These are phyloP conservation scores for Petunia hybrid DNA, from an alignment of 305 asterid species.

Conservation along the genomic window DNA sequence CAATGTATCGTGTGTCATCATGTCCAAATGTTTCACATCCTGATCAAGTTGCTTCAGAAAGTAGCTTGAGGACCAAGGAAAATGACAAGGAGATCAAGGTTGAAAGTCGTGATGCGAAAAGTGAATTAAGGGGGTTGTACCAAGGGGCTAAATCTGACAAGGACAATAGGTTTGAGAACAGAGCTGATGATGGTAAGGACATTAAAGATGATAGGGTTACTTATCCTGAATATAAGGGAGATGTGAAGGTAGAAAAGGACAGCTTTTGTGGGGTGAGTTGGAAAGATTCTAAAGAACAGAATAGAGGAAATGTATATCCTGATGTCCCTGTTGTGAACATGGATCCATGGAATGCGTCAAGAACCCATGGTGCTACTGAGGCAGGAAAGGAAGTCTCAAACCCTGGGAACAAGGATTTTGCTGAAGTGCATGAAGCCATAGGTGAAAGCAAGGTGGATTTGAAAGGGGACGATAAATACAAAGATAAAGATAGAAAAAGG, in stretches of 20 bases:
- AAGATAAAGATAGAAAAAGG: slow-evolving; percentile 89
- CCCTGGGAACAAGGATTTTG: slow-evolving; percentile 58
- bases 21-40: slow-evolving; percentile 63
- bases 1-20: slow-evolving; percentile 63
- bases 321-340: slow-evolving; percentile 66
- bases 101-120: slow-evolving; percentile 67
- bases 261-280: slow-evolving; percentile 57
- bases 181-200: slow-evolving; percentile 55
- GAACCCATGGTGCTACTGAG: slow-evolving; percentile 62
- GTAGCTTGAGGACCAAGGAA: slow-evolving; percentile 74
- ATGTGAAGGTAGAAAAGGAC: slow-evolving; percentile 68
- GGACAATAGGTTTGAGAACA: slow-evolving; percentile 62
- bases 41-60: slow-evolving; percentile 65
- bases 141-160: slow-evolving; percentile 67
- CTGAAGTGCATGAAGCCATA: slow-evolving; percentile 79
- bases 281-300: slow-evolving; percentile 76
- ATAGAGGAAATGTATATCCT: slow-evolving; percentile 61
- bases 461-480: slow-evolving; percentile 83
- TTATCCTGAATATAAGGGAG: slow-evolving; percentile 50
- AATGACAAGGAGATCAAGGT: slow-evolving; percentile 64
- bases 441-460: slow-evolving; percentile 84
- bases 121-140: slow-evolving; percentile 69
- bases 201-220: slow-evolving; percentile 55
- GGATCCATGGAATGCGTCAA: slow-evolving; percentile 66
- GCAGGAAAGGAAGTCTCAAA: slow-evolving; percentile 63